These are phyloP conservation scores for Neonectria ditissima DNA, from an alignment of 2,329 filamentous ascomycete genomes.

Conservation along the genomic window DNA sequence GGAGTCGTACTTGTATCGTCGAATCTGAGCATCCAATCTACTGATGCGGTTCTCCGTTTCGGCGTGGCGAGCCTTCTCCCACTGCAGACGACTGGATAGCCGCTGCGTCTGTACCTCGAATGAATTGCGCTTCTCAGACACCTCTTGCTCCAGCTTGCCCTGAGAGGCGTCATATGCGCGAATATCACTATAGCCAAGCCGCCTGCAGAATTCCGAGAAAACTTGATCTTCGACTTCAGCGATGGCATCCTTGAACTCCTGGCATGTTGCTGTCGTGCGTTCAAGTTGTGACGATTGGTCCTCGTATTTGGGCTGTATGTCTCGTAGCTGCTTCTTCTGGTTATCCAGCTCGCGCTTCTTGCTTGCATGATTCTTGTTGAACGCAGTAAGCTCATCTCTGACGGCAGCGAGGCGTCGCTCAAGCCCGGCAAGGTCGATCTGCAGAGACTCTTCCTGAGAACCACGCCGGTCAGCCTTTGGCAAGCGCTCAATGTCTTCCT, in stretches of 20 bases:
- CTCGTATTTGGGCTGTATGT: slow-evolving; percentile 81
- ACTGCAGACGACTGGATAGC: slow-evolving; percentile 71
- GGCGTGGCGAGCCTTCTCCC: slow-evolving; percentile 64
- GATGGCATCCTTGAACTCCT: slow-evolving; percentile 72
- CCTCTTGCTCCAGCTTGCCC: slow-evolving; percentile 91
- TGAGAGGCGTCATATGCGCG: slow-evolving; percentile 95
- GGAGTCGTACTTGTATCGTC: slow-evolving; percentile 76
- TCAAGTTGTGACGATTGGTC: slow-evolving; percentile 78
- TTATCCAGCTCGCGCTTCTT: slow-evolving; percentile 85
- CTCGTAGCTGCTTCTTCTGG: slow-evolving; percentile 77
- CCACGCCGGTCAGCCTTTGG: slow-evolving; percentile 82
- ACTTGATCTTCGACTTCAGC: slow-evolving; percentile 88
- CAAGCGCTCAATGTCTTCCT: slow-evolving; percentile 81
- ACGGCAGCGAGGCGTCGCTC: slow-evolving; percentile 80
- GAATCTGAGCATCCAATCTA: slow-evolving; percentile 73
- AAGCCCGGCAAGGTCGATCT: slow-evolving; percentile 82
- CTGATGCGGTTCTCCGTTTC: slow-evolving; percentile 77
- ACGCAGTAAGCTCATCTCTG: slow-evolving; percentile 80
- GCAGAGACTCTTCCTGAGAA: slow-evolving; percentile 82
- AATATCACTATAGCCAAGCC: slow-evolving; percentile 88
- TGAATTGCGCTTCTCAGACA: slow-evolving; percentile 84
- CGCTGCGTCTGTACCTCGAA: slow-evolving; percentile 87
- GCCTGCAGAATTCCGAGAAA: slow-evolving; percentile 86
- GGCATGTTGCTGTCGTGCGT: slow-evolving; percentile 62
- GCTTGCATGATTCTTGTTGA: slow-evolving; percentile 85